Percentiles rank a stretch among this genome's conserved stretches.
Evolutionary conservation across 306 rosid species (phyloP).

Genomic region (Arachis hypogaea): DNA sequence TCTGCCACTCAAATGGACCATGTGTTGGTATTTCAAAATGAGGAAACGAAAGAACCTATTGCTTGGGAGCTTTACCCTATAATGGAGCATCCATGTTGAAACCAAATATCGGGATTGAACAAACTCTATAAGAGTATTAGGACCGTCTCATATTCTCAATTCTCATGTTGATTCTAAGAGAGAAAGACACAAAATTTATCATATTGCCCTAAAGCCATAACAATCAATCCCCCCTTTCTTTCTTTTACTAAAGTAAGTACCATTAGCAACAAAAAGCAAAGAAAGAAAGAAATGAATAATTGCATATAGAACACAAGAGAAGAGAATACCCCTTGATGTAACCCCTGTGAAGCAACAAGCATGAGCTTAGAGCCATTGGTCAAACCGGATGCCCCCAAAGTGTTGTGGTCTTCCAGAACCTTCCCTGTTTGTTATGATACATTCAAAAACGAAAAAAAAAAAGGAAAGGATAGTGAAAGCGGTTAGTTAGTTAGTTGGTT

Average conservation of each 20-base stretch:
- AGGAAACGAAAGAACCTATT: not conserved
- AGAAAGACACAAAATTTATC: too few relatives aligned
- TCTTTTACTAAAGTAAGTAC: not conserved
- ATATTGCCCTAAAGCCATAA: too few relatives aligned
- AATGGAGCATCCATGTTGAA: not conserved
- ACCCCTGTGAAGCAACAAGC: slow-evolving; percentile 94
- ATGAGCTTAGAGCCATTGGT: slow-evolving; percentile 74
- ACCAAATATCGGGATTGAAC: not conserved
- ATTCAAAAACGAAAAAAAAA: slow-evolving; percentile 24
- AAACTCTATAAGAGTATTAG: too few relatives aligned
- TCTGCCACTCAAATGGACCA: too few relatives aligned
- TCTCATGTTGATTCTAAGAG: too few relatives aligned
- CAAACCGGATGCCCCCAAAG: slow-evolving; percentile 66
- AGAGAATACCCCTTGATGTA: slow-evolving; percentile 87
- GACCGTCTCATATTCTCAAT: too few relatives aligned
- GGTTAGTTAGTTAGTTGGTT: too few relatives aligned
- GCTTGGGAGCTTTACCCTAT: not conserved
- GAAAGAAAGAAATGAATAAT: not conserved
- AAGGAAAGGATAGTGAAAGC: not conserved
- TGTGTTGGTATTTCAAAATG: too few relatives aligned
- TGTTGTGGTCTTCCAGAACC: slow-evolving; percentile 72
- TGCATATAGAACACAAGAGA: not conserved
- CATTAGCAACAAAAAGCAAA: not conserved
- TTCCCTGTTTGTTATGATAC: slow-evolving; percentile 65
- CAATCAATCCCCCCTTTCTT: too few relatives aligned